Percentiles rank a stretch among this genome's conserved stretches.
phyloP scores from a whole-genome alignment of 2,329 filamentous ascomycete genomes.

The Aspergillus sergii region DNA sequence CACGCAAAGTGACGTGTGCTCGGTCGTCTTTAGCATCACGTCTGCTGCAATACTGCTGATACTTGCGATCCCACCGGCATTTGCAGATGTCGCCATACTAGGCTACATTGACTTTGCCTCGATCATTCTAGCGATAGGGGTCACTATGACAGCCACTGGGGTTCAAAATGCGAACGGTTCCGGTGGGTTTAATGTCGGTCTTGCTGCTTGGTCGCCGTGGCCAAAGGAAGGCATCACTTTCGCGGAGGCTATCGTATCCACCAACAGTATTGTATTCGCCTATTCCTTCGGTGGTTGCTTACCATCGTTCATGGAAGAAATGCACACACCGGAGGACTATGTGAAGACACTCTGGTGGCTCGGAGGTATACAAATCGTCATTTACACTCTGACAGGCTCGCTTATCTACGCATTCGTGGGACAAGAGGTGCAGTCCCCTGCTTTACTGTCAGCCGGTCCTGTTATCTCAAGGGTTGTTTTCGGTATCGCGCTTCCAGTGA shows the following conservation, averaged over 20 bases:
- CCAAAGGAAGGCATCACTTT: conserved; percentile 25
- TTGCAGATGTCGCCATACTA: conserved; percentile 35
- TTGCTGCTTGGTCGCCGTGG: conserved; percentile 18
- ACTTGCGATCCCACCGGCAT: conserved; percentile 35
- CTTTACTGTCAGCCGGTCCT: conserved; percentile 28
- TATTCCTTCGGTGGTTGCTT: conserved; percentile 40
- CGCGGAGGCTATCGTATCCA: conserved; percentile 27
- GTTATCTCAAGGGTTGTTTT: conserved; percentile 12
- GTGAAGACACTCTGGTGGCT: conserved; percentile 12
- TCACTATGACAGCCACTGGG: conserved; percentile 37
- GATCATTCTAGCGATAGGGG: conserved; percentile 33
- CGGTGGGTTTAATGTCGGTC: conserved; percentile 16
- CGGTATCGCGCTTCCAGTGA: conserved; percentile 12
- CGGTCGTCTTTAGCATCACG: conserved; percentile 41
- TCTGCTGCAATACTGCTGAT: conserved; percentile 40
- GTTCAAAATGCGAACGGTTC: conserved; percentile 22
- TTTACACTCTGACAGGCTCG: conserved; percentile 12
- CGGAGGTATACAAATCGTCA: conserved; percentile 9
- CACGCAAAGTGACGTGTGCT: conserved; percentile 40
- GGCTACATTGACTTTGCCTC: conserved; percentile 38
- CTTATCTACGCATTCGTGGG: conserved; percentile 33
- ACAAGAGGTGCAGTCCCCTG: conserved; percentile 29
- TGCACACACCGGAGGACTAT: conserved; percentile 7
- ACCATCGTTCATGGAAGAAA: conserved; percentile 13
- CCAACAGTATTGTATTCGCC: conserved; percentile 34